These are phyloP conservation scores for Waltergamsia citrina DNA, from an alignment of 2,329 filamentous ascomycete genomes.

Conservation along the genomic window DNA sequence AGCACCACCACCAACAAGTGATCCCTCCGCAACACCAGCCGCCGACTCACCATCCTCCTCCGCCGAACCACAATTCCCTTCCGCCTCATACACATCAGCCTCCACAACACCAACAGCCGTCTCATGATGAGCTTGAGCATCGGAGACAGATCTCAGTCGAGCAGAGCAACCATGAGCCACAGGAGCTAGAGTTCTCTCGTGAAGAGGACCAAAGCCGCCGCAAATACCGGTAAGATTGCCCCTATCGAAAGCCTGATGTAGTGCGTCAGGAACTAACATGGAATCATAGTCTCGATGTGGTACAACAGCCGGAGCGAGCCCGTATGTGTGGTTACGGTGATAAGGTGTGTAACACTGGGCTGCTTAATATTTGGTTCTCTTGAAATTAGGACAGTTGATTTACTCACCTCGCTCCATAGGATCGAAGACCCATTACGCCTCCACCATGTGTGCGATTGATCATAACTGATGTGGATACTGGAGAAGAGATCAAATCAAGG, in stretches of 20 bases:
- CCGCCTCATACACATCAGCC: constrained; percentile 3
- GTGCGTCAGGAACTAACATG: constrained; percentile 10
- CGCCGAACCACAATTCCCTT: too few species aligned
- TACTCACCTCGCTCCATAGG: constrained; percentile 41
- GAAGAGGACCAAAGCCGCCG: not conserved
- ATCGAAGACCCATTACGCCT: constrained; percentile 90
- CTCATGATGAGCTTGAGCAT: not conserved
- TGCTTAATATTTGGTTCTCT: not conserved
- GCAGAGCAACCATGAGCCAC: constrained; percentile 1
- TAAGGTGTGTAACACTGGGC: constrained; percentile 53
- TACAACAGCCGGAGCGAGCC: constrained; percentile 85
- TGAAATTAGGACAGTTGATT: constrained; percentile 1
- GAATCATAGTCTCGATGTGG: constrained; percentile 57
- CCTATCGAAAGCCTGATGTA: too few species aligned
- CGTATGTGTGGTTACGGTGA: constrained; percentile 99
- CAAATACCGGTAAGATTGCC: constrained; percentile 1
- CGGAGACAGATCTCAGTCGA: not conserved
- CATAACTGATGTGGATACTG: constrained; percentile 63
- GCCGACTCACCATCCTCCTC: constrained; percentile 2
- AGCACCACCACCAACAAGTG: constrained; percentile 5
- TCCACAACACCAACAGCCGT: not conserved
- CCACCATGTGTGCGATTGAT: constrained; percentile 84
- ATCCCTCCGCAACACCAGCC: constrained; percentile 4
- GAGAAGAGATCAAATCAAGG: constrained; percentile 78
- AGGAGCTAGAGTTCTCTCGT: not conserved